Percentiles rank a stretch among this genome's conserved stretches.
Conservation (phyloP, 768 basidiomycete genomes). For the Flagelloscypha sp. region DNA sequence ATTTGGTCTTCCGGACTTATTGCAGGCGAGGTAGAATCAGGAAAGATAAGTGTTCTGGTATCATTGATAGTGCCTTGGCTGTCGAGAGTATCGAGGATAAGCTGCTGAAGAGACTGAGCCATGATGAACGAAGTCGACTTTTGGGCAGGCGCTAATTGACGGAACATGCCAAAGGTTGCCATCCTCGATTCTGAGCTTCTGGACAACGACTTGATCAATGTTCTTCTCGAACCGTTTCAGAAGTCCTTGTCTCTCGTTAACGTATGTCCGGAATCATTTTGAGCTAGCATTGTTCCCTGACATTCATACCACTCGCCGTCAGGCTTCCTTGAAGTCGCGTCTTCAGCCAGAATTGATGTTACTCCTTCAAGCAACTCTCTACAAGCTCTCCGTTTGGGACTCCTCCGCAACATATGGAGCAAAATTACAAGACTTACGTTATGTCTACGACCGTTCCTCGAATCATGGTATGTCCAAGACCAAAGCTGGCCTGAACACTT, state of each 20-base stretch:
- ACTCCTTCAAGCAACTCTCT: slow-evolving; percentile 61
- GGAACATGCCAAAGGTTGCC: slow-evolving; percentile 75
- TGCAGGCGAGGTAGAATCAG: slow-evolving; percentile 51
- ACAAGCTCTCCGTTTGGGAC: slow-evolving; percentile 80
- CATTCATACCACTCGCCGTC: slow-evolving; percentile 10
- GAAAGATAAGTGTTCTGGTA: slow-evolving; percentile 59
- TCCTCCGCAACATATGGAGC: slow-evolving; percentile 77
- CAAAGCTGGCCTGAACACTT: slow-evolving; percentile 2
- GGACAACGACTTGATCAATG: slow-evolving; percentile 76
- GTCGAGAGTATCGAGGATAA: slow-evolving; percentile 68
- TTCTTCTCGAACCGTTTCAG: slow-evolving; percentile 76
- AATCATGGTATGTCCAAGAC: slow-evolving; percentile 22
- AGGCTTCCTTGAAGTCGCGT: slow-evolving; percentile 51
- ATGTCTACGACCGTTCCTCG: slow-evolving; percentile 27
- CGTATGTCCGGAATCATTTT: slow-evolving; percentile 32
- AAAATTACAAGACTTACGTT: slow-evolving; percentile 70
- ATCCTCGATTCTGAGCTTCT: slow-evolving; percentile 88
- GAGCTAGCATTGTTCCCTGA: slow-evolving; percentile 10
- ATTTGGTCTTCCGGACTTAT: slow-evolving; percentile 72
- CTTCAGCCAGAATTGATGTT: slow-evolving; percentile 72
- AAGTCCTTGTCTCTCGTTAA: slow-evolving; percentile 61
- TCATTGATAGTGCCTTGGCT: slow-evolving; percentile 48
- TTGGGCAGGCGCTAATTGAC: slow-evolving; percentile 23
- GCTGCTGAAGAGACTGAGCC: slow-evolving; percentile 75
- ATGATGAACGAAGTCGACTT: slow-evolving; percentile 28